phyloP scores from a whole-genome alignment of 1,139 yeast genomes.

The Diutina neorugosa region DNA sequence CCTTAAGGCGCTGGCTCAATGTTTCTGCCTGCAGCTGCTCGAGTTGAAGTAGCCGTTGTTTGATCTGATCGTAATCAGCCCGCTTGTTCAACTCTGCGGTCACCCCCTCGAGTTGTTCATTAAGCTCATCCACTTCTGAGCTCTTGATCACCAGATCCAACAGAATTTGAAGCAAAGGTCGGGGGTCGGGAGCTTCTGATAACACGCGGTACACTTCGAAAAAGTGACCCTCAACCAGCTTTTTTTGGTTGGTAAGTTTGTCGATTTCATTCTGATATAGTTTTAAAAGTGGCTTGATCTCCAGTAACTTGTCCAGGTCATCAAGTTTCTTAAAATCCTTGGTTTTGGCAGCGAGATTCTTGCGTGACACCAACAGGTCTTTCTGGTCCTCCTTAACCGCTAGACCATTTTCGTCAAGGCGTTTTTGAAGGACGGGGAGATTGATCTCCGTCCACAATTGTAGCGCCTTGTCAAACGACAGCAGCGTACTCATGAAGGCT shows the following conservation, averaged over 20 bases:
- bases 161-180: slow-evolving; percentile 64
- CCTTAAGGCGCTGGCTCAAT: slow-evolving; percentile 30
- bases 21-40: slow-evolving; percentile 50
- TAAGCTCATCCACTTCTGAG: slow-evolving; percentile 40
- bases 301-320: slow-evolving; percentile 51
- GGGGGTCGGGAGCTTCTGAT: slow-evolving; percentile 91
- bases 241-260: slow-evolving; percentile 63
- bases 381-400: slow-evolving; percentile 64
- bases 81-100: slow-evolving; percentile 49
- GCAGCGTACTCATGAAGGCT: not conserved
- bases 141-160: slow-evolving; percentile 53
- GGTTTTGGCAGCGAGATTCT: slow-evolving; percentile 68
- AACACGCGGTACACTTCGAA: slow-evolving; percentile 63
- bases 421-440: slow-evolving; percentile 53
- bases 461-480: slow-evolving; percentile 35
- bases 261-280: slow-evolving; percentile 85
- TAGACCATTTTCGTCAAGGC: slow-evolving; percentile 64
- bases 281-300: slow-evolving; percentile 60
- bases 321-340: slow-evolving; percentile 67
- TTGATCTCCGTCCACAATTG: slow-evolving; percentile 71
- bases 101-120: slow-evolving; percentile 41
- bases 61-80: slow-evolving; percentile 73
- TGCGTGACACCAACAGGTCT: slow-evolving; percentile 54
- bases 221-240: slow-evolving; percentile 60
- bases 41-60: slow-evolving; percentile 42